Conservation (phyloP, 2,329 filamentous ascomycete genomes). For the Calonectria montana region DNA sequence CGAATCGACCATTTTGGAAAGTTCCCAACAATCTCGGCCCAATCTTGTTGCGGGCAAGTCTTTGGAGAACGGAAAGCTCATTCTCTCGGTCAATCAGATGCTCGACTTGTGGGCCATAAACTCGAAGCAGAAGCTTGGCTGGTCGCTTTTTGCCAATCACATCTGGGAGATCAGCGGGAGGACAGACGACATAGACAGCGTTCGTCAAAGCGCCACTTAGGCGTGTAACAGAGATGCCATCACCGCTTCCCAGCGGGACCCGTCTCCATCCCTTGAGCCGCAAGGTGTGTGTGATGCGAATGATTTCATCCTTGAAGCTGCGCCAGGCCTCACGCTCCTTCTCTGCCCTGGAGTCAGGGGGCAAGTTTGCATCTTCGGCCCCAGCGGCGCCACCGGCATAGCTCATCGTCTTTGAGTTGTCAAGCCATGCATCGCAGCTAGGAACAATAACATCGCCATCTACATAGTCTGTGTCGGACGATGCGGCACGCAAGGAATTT, state of each 20-base stretch:
- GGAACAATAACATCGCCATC: constrained; percentile 89
- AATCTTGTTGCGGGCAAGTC: constrained; percentile 91
- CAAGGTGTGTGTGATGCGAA: constrained; percentile 89
- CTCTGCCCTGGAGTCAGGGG: constrained; percentile 57
- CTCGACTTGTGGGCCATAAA: constrained; percentile 95
- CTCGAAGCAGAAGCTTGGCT: constrained; percentile 83
- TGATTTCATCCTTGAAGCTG: constrained; percentile 91
- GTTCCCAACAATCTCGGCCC: constrained; percentile 91
- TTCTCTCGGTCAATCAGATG: constrained; percentile 95
- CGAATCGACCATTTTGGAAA: constrained; percentile 94
- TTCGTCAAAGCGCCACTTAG: constrained; percentile 95
- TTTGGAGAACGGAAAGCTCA: constrained; percentile 86
- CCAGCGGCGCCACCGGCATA: constrained; percentile 68
- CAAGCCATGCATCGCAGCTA: constrained; percentile 83
- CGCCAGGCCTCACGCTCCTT: constrained; percentile 84
- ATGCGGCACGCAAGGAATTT: constrained; percentile 61
- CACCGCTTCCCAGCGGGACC: constrained; percentile 78
- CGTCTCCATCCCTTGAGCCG: constrained; percentile 91
- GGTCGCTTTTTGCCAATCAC: constrained; percentile 58
- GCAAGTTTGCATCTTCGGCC: constrained; percentile 51
- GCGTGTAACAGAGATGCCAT: constrained; percentile 76
- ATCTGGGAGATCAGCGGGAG: constrained; percentile 71
- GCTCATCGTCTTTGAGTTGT: constrained; percentile 89
- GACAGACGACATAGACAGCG: constrained; percentile 93
- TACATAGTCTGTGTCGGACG: constrained; percentile 86